A percentile compares a stretch with the other conserved stretches of the same genome.
Conservation (phyloP, 108 stramenopile genomes). For the Skeletonema marinoi region DNA sequence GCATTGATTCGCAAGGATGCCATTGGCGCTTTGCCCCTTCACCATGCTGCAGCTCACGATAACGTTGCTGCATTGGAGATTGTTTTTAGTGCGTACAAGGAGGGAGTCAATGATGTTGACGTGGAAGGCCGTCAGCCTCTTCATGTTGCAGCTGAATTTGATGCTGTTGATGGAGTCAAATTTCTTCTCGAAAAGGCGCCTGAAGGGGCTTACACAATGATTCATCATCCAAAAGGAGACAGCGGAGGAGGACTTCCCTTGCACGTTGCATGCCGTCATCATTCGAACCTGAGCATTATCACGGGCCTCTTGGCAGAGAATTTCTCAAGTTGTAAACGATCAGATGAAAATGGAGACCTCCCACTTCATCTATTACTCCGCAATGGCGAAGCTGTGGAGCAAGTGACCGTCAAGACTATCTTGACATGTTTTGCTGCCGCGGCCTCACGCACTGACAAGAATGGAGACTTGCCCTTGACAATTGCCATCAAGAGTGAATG, state of each 20-base stretch:
- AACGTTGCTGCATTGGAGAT: slow-evolving; percentile 76
- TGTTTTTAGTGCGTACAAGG: slow-evolving; percentile 81
- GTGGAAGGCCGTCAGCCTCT: slow-evolving; percentile 78
- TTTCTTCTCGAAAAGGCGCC: slow-evolving; percentile 73
- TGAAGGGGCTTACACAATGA: slow-evolving; percentile 85
- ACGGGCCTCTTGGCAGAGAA: slow-evolving; percentile 81
- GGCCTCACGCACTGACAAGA: slow-evolving; percentile 79
- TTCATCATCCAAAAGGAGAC: slow-evolving; percentile 65
- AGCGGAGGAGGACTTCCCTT: slow-evolving; percentile 80
- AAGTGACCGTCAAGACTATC: slow-evolving; percentile 79
- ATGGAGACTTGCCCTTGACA: slow-evolving; percentile 71
- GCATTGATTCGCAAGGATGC: slow-evolving; percentile 81
- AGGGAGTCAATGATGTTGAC: slow-evolving; percentile 77
- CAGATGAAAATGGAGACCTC: slow-evolving; percentile 82
- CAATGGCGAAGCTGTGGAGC: slow-evolving; percentile 82
- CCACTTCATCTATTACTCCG: slow-evolving; percentile 73
- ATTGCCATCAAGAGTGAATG: slow-evolving; percentile 76
- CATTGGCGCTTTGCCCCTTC: slow-evolving; percentile 86
- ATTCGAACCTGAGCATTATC: slow-evolving; percentile 80
- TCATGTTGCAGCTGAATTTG: slow-evolving; percentile 82
- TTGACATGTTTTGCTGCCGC: slow-evolving; percentile 77
- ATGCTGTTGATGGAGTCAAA: slow-evolving; percentile 79
- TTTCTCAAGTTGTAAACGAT: slow-evolving; percentile 77
- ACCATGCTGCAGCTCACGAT: slow-evolving; percentile 79
- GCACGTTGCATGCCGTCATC: slow-evolving; percentile 79